Conservation (phyloP, 78 protist species). For the Parvularia atlantis region DNA sequence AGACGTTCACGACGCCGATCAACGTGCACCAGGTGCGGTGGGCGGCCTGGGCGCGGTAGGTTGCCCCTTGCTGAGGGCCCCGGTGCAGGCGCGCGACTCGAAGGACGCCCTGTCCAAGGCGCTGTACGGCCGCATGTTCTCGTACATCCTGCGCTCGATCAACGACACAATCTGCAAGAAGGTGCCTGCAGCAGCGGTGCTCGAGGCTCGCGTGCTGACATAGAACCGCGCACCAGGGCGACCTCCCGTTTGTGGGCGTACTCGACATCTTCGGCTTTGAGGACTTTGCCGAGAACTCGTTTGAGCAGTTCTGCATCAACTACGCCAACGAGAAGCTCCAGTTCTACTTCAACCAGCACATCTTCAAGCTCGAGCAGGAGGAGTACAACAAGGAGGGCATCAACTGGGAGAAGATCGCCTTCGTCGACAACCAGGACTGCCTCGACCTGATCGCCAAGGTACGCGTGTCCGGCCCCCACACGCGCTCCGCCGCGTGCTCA, state of each 20-base stretch:
- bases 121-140: conserved; percentile 58
- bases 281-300: conserved; percentile 49
- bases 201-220: too few relatives aligned
- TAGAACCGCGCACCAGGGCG: too few relatives aligned
- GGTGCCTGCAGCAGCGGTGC: too few relatives aligned
- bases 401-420: conserved; percentile 19
- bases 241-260: conserved; percentile 63
- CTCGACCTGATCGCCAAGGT: conserved; percentile 27
- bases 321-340: conserved; percentile 86
- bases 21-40: too few relatives aligned
- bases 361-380: conserved; percentile 44
- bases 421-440: conserved; percentile 22
- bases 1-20: neutral
- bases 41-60: too few relatives aligned
- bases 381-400: too few relatives aligned
- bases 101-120: conserved; percentile 72
- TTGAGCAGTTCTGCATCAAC: conserved; percentile 85
- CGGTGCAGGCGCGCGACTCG: neutral
- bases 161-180: conserved; percentile 19
- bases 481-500: too few relatives aligned
- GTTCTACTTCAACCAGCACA: conserved; percentile 51
- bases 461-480: neutral
- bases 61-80: too few relatives aligned
- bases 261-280: conserved; percentile 97
- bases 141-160: conserved; percentile 41